Evolutionary conservation across 768 basidiomycete genomes (phyloP).

Genomic region (Porpolomopsis calyptriformis): DNA sequence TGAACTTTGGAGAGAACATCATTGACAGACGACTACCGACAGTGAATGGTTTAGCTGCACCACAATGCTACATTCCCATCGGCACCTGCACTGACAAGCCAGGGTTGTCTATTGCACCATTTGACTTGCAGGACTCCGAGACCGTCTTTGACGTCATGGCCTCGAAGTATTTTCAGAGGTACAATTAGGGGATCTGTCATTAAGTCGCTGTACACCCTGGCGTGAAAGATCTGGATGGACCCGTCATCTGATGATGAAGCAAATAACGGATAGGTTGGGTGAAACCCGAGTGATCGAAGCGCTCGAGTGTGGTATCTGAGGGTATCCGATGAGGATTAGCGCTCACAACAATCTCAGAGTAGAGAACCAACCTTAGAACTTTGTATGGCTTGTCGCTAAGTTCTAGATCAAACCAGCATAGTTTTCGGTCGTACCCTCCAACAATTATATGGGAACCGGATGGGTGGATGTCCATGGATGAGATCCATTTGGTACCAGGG

Average conservation of each 20-base stretch:
- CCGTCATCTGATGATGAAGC: constrained; percentile 96
- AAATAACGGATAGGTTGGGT: constrained; percentile 90
- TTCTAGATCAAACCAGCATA: constrained; percentile 99
- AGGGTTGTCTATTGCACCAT: constrained; percentile 86
- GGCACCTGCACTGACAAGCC: constrained; percentile 87
- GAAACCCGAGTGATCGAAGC: constrained; percentile 87
- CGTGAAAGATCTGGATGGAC: constrained; percentile 93
- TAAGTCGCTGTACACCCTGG: constrained; percentile 86
- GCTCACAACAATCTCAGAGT: background rate
- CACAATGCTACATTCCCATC: constrained; percentile 84
- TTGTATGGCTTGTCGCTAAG: constrained; percentile 96
- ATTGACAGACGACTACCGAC: background rate
- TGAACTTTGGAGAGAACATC: constrained; percentile 4
- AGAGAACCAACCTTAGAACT: constrained; percentile 54
- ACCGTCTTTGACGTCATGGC: constrained; percentile 77
- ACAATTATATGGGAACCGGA: constrained; percentile 94
- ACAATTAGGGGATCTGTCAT: constrained; percentile 98
- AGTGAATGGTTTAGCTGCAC: constrained; percentile 48
- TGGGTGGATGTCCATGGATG: constrained; percentile 93
- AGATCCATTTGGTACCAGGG: constrained; percentile 97
- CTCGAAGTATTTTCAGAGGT: constrained; percentile 89
- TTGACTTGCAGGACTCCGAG: constrained; percentile 84
- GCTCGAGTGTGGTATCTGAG: constrained; percentile 87
- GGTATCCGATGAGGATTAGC: background rate
- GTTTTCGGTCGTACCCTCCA: constrained; percentile 93